Base-by-base conservation (phyloP, 805 yeast species). In the Pichia nanzhaoensis region DNA sequence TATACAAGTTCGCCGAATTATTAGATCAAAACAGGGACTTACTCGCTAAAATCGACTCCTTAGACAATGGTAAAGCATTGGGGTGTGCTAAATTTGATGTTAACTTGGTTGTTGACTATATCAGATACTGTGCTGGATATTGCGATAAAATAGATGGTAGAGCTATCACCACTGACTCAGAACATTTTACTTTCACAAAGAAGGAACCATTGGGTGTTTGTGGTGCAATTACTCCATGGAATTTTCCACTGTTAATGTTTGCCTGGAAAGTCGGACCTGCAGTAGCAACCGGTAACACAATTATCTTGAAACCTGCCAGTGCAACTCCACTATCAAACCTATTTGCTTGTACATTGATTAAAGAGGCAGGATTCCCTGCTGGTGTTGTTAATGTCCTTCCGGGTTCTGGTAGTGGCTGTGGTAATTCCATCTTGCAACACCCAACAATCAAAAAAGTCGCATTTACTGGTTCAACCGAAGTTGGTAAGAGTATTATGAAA, bases 221-320 rank as follows among this genome's bases (percentile, higher is more conserved):
- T 69, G 91, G 90, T 53, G 88, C 82, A 64, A 82, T 84, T 52
- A 83, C 84, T 51, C 90, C 91, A 61, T 84, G 90, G 90, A 84
- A 84, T 64, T 84, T 84, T 77, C 91, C 91, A 56, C 66, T 84
- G 52, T 73, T 84, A 70, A 83, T 84, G 85, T 73, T 80, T 63
- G 66, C 84, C 36, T 84, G 91, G 91, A 84, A 84, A 62, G 69
- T 84, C 48, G 87, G 84, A 44, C 90, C 91, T 38, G 87, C 86
- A 50, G 68, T 82, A 57, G 84, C 84, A 42, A 78, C 88, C 54
- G 88, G 88, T 68, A 82, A 82, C 70, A 78, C 85, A 42, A 70
- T 78, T 54, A 79, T 84, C 44, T 67, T 84, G 60, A 84, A 84
- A 65, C 80, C 90, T 34, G 88, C 91, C 40, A 82, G 82, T 59